Base-by-base conservation (phyloP, 2,329 filamentous ascomycete genomes). In the Diaporthe eres region DNA sequence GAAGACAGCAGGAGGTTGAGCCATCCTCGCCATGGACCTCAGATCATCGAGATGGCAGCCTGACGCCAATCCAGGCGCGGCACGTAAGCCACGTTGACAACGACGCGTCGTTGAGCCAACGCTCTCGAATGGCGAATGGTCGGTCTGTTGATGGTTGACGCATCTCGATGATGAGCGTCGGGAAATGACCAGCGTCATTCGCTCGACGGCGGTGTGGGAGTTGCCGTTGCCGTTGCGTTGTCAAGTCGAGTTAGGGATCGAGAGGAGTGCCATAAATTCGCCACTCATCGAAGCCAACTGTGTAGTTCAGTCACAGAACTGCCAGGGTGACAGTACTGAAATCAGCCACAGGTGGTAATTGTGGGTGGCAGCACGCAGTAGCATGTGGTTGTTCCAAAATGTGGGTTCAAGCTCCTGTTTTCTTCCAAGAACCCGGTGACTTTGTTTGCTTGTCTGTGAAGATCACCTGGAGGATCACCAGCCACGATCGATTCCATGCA, bases 381-480 rank as follows among this genome's bases (percentile, higher is more conserved):
- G 13, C 12, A 28, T 68, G 31, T 51, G 47, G 63, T 34, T 25
- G 63, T 4, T 53, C 22, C 12, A 25, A 28, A 51, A 53, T 34
- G 65, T 70, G 65, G 65, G 22, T 55, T 70, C 44, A 28, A 70
- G 49, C 65, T 70, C 47, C 63, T 68, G 47, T 68, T 53, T 68
- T 68, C 63, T 68, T 39, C 47, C 63, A 39, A 39, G 47, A 22
- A 22, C 47, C 47, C 22, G 31, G 47, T 19, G 47, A 37, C 7
- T 12, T 12, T 68, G 65, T 25, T 19, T 55, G 49, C 49, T 39
- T 55, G 49, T 42, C 65, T 55, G 65, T 15, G 65, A 55, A 13
- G 65, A 55, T 70, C 65, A 70, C 65, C 49, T 70, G 65, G 65
- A 31, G 49, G 65, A 70, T 70, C 65, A 55, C 31, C 65, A 70